Conservation (phyloP, 495 filamentous ascomycete species). For the Lophiotrema nucula region DNA sequence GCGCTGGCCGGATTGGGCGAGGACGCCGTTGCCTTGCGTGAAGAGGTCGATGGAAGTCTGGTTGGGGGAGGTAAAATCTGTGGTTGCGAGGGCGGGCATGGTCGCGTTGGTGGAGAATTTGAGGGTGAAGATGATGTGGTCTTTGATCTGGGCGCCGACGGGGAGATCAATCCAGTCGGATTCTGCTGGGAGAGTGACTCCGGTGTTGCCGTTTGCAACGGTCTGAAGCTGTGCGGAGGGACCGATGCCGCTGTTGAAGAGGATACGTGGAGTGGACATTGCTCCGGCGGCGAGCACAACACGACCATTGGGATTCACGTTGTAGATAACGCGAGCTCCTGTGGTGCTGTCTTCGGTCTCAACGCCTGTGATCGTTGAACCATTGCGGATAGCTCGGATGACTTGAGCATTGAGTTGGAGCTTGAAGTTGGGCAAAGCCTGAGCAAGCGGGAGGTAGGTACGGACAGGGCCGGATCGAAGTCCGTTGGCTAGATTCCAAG, state of each 20-base stretch:
- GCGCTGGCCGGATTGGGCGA: conserved; percentile 18
- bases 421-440: conserved; percentile 12
- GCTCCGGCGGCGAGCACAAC: conserved; percentile 19
- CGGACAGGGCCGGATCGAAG: conserved; percentile 20
- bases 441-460: conserved; percentile 15
- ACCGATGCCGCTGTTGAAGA: conserved; percentile 19
- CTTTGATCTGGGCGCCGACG: conserved; percentile 17
- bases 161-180: conserved; percentile 24
- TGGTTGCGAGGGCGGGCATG: conserved; percentile 9
- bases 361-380: conserved; percentile 27
- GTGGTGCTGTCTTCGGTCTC: conserved; percentile 10
- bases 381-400: conserved; percentile 11
- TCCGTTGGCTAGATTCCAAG: conserved; percentile 6
- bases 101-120: conserved; percentile 9
- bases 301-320: conserved; percentile 10
- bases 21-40: conserved; percentile 10
- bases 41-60: conserved; percentile 19
- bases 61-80: conserved; percentile 17
- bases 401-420: conserved; percentile 13
- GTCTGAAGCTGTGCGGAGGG: conserved; percentile 18
- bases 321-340: conserved; percentile 18
- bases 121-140: conserved; percentile 21
- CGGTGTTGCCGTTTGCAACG: conserved; percentile 9
- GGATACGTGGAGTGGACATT: conserved; percentile 20
- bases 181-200: conserved; percentile 15